These are phyloP conservation scores for Saturnispora quitensis DNA, from an alignment of 805 yeast species.

Conservation along the genomic window DNA sequence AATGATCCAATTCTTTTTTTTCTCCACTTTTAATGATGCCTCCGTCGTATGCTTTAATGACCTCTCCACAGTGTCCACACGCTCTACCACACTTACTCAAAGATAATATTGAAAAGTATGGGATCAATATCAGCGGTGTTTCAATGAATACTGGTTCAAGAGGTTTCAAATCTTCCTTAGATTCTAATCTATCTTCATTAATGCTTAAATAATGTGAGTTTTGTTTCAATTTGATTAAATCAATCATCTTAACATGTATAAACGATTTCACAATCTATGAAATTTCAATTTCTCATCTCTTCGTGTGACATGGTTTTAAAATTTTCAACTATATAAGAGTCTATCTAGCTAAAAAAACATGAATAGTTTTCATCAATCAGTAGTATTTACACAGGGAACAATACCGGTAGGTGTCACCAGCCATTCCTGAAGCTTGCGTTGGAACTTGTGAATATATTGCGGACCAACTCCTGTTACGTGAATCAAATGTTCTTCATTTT, in stretches of 20 bases:
- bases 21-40: conserved; percentile 23
- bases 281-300: not conserved
- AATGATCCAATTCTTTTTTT: conserved; percentile 8
- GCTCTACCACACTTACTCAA: conserved; percentile 25
- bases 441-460: conserved; percentile 9
- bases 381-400: conserved; percentile 20
- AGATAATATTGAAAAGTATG: conserved; percentile 19
- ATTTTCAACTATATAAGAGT: not conserved
- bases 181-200: not conserved
- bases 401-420: conserved; percentile 27
- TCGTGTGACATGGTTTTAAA: not conserved
- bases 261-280: not conserved
- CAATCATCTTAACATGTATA: not conserved
- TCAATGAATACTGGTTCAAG: conserved; percentile 21
- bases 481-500: conserved; percentile 8
- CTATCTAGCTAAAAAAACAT: not conserved
- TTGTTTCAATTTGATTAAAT: not conserved
- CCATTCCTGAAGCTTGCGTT: conserved; percentile 26
- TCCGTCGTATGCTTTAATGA: conserved; percentile 24
- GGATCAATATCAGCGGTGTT: conserved; percentile 24
- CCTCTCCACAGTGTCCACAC: conserved; percentile 27
- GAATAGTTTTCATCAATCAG: not conserved
- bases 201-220: not conserved
- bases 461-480: conserved; percentile 10
- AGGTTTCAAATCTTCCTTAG: not conserved